phyloP scores from a whole-genome alignment of 192 early-diverging fungal species.

The Physocladia obscura region DNA sequence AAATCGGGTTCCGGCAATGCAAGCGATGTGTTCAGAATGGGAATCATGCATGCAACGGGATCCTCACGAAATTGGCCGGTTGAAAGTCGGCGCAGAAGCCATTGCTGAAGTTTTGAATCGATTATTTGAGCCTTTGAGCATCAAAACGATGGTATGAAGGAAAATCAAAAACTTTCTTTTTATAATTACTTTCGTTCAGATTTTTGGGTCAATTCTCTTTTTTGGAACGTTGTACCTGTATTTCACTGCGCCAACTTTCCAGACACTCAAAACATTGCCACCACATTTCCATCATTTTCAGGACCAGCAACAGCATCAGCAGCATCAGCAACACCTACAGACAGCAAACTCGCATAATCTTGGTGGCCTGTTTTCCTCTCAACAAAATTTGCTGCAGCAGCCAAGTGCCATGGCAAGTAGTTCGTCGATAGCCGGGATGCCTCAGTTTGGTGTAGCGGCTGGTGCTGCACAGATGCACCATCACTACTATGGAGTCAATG shows the following conservation, averaged over 20 bases:
- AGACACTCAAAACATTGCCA: conserved; percentile 19
- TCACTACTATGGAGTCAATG: conserved; percentile 25
- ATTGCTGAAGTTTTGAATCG: conserved; percentile 79
- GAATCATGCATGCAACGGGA: conserved; percentile 62
- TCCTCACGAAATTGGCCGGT: conserved; percentile 61
- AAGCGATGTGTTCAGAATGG: conserved; percentile 59
- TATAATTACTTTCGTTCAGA: neutral
- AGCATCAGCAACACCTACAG: neutral
- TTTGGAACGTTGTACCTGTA: conserved; percentile 27
- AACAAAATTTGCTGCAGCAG: neutral
- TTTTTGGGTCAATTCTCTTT: conserved; percentile 18
- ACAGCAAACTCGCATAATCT: neutral
- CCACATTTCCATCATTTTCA: conserved; percentile 7
- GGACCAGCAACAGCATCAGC: neutral
- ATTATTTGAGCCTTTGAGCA: conserved; percentile 81
- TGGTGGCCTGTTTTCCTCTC: neutral
- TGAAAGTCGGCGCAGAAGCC: conserved; percentile 77
- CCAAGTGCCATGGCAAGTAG: neutral
- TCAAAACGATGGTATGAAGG: conserved; percentile 80
- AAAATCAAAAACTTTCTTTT: neutral
- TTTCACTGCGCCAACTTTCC: conserved; percentile 23
- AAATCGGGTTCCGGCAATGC: conserved; percentile 60
- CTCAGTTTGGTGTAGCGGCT: conserved; percentile 21
- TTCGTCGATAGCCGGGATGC: neutral
- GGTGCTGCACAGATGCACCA: conserved; percentile 28